These are phyloP conservation scores for Phytophthora tentaculata DNA, from an alignment of 352 stramenopile genomes.

Conservation along the genomic window DNA sequence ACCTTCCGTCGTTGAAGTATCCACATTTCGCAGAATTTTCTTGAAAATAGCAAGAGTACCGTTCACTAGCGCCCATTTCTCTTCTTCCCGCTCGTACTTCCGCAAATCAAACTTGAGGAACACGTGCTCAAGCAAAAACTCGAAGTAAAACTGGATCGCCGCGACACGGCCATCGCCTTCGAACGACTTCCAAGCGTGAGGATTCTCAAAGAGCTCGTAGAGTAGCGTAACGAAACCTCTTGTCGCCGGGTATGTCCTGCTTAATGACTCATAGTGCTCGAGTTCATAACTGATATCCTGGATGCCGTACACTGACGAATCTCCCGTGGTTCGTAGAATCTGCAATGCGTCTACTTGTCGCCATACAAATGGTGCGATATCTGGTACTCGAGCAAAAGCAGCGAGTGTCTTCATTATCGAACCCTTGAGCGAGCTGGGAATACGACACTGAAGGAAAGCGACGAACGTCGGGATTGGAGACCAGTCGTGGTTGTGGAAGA, in stretches of 20 bases:
- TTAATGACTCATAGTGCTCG: constrained; percentile 85
- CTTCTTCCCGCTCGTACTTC: constrained; percentile 84
- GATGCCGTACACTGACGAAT: constrained; percentile 65
- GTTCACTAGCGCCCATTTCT: constrained; percentile 85
- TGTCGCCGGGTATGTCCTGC: constrained; percentile 79
- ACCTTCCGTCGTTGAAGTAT: constrained; percentile 51
- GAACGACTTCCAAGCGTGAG: constrained; percentile 75
- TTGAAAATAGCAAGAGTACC: constrained; percentile 79
- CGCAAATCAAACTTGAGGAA: constrained; percentile 87
- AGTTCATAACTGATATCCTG: constrained; percentile 87
- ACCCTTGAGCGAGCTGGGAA: constrained; percentile 85
- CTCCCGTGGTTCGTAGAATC: constrained; percentile 78
- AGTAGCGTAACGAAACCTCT: constrained; percentile 78
- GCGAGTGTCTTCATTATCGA: constrained; percentile 87
- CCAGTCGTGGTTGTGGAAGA: constrained; percentile 90
- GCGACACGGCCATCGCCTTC: constrained; percentile 75
- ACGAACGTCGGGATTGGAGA: constrained; percentile 85
- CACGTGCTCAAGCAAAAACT: constrained; percentile 82
- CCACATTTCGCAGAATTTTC: constrained; percentile 67
- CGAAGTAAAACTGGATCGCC: constrained; percentile 88
- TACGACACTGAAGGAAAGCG: constrained; percentile 81
- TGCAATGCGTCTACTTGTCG: constrained; percentile 85
- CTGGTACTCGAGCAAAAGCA: constrained; percentile 73
- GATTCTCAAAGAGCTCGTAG: constrained; percentile 80
- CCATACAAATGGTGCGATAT: constrained; percentile 87